Conservation (phyloP, 208 protist genomes). For the Herpetomonas tarakana region DNA sequence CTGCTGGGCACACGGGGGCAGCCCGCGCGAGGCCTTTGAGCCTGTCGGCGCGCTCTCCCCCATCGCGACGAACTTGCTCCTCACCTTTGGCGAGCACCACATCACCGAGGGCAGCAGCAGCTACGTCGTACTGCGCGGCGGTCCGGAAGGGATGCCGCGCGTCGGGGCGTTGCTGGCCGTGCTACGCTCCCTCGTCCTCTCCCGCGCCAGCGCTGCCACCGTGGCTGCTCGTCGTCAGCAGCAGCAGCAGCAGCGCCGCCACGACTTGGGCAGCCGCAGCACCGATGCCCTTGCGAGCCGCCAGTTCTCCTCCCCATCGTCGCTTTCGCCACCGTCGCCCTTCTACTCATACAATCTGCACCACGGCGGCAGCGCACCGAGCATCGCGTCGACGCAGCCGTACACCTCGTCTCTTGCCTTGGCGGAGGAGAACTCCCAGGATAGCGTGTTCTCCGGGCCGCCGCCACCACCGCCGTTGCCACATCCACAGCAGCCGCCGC, state of each 20-base stretch:
- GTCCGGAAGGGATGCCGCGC: conserved; percentile 48
- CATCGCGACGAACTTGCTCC: conserved; percentile 46
- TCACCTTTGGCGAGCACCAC: conserved; percentile 58
- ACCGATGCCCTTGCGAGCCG: background rate
- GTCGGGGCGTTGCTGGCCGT: conserved; percentile 59
- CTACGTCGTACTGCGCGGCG: conserved; percentile 47
- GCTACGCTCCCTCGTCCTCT: conserved; percentile 11
- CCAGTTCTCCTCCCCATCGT: background rate
- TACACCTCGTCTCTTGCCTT: background rate
- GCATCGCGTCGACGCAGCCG: background rate
- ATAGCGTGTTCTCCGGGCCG: conserved; percentile 10
- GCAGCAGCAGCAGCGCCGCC: background rate
- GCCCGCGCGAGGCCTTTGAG: conserved; percentile 63
- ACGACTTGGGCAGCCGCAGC: background rate
- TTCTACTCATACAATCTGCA: conserved; percentile 3
- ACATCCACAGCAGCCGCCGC: background rate
- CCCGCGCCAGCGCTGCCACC: background rate
- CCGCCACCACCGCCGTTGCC: background rate
- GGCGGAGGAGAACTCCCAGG: conserved; percentile 17
- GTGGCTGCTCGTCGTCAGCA: background rate
- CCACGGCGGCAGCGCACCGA: background rate
- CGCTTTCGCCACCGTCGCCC: background rate
- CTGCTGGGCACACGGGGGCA: conserved; percentile 54
- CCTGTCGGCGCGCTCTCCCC: conserved; percentile 37
- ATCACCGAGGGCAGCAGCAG: conserved; percentile 30